These are phyloP conservation scores for Phaeosphaeria sp. DNA, from an alignment of 2,329 filamentous ascomycete species.

Conservation along the genomic window DNA sequence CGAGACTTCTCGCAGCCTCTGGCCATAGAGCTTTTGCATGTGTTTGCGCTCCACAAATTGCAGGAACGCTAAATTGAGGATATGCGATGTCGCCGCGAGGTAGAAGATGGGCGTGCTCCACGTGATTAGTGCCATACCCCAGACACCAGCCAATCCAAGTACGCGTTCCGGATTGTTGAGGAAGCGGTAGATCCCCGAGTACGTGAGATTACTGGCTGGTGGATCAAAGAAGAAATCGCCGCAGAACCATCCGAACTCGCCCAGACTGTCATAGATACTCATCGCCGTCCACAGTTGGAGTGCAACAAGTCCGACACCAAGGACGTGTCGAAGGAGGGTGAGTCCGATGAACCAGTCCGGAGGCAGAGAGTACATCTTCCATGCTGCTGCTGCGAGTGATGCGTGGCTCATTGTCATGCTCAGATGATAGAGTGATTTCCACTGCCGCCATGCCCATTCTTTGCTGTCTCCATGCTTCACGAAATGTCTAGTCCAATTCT, in stretches of 20 bases:
- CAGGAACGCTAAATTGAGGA: conserved; percentile 85
- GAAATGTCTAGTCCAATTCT: conserved; percentile 96
- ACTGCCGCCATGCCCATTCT: conserved; percentile 94
- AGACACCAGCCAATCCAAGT: conserved; percentile 91
- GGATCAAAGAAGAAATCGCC: conserved; percentile 98
- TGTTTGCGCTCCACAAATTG: conserved; percentile 94
- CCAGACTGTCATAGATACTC: conserved; percentile 93
- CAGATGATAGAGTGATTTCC: conserved; percentile 95
- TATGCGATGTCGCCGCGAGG: conserved; percentile 83
- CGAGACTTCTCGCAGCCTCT: conserved; percentile 81
- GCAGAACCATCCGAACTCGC: conserved; percentile 99
- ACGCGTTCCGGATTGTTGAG: conserved; percentile 97
- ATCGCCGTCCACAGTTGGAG: conserved; percentile 92
- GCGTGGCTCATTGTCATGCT: conserved; percentile 90
- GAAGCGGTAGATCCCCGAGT: conserved; percentile 97
- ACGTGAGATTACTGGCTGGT: conserved; percentile 80
- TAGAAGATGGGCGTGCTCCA: conserved; percentile 87
- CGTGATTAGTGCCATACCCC: conserved; percentile 93
- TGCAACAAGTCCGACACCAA: conserved; percentile 80
- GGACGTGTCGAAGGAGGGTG: conserved; percentile 82
- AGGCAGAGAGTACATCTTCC: conserved; percentile 95
- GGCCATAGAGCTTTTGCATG: conserved; percentile 97
- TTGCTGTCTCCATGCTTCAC: conserved; percentile 93
- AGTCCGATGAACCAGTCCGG: conserved; percentile 87
- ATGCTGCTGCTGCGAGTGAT: conserved; percentile 87